These are phyloP conservation scores for Sugiyamaella paludigena DNA, from an alignment of 1,139 yeast species.

Conservation along the genomic window DNA sequence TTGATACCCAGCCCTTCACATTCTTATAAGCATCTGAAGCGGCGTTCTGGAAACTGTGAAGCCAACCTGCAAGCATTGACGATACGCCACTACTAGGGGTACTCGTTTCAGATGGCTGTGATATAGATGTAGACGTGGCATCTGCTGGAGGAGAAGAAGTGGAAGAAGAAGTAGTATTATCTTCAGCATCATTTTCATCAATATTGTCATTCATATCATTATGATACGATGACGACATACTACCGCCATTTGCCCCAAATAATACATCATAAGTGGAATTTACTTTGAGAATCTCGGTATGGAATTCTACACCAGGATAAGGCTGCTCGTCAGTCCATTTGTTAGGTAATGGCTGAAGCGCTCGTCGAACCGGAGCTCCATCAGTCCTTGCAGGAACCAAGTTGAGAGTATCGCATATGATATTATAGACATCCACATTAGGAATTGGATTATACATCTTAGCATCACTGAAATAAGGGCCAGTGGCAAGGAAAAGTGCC, in stretches of 20 bases:
- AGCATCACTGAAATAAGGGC: slow-evolving; percentile 64
- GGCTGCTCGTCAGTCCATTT: slow-evolving; percentile 54
- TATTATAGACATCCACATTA: slow-evolving; percentile 70
- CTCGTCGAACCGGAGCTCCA: slow-evolving; percentile 44
- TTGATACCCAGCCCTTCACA: slow-evolving; percentile 19
- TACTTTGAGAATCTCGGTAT: slow-evolving; percentile 30
- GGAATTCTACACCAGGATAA: slow-evolving; percentile 61
- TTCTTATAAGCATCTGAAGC: slow-evolving; percentile 14
- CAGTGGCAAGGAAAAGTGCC: slow-evolving; percentile 73
- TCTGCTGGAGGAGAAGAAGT: background rate
- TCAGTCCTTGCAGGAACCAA: slow-evolving; percentile 58
- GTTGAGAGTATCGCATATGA: slow-evolving; percentile 66
- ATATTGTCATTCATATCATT: background rate
- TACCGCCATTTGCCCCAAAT: slow-evolving; percentile 18
- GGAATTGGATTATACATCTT: slow-evolving; percentile 57
- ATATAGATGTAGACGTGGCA: background rate
- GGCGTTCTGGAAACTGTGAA: slow-evolving; percentile 9
- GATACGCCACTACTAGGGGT: background rate
- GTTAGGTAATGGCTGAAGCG: slow-evolving; percentile 38
- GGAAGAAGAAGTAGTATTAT: background rate
- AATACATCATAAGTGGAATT: slow-evolving; percentile 37
- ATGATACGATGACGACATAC: background rate
- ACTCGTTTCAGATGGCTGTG: background rate
- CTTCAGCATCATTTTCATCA: background rate
- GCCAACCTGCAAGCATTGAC: slow-evolving; percentile 12